phyloP scores from a whole-genome alignment of 257 asterid genomes.

The Fraxinus americana region DNA sequence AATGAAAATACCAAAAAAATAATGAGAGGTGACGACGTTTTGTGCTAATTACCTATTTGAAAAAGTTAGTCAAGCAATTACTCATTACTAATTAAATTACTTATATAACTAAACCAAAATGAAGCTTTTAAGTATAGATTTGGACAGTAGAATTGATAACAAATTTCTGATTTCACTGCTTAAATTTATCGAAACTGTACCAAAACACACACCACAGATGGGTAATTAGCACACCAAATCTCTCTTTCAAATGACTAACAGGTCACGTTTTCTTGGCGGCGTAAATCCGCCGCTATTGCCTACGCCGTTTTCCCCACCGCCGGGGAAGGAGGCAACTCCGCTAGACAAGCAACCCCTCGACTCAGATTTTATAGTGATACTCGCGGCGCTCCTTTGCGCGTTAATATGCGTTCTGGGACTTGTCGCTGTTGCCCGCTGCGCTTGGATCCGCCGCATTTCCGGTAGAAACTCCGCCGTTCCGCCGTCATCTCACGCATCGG shows the following conservation, averaged over 20 bases:
- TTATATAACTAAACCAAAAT: no score
- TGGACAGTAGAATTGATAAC: no score
- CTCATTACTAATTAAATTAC: no score
- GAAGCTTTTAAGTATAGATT: no score
- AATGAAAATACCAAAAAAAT: no score
- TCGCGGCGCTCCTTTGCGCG: not conserved
- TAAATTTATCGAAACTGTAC: not conserved
- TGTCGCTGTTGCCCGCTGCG: not conserved
- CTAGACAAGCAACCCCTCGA: not conserved
- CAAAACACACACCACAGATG: not conserved
- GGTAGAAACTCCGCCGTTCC: not conserved
- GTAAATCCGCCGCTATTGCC: not conserved
- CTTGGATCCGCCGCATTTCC: not conserved
- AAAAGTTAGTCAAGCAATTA: no score
- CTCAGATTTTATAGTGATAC: not conserved
- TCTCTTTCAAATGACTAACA: not conserved
- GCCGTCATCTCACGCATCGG: constrained; percentile 2
- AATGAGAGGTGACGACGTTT: no score
- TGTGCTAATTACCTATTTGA: no score
- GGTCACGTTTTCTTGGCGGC: constrained; percentile 1
- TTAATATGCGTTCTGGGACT: not conserved
- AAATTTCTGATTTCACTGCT: not conserved
- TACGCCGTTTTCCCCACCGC: not conserved
- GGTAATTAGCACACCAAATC: no score
- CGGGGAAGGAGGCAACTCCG: not conserved